A percentile compares a stretch with the other conserved stretches of the same genome.
Evolutionary conservation across 768 basidiomycete genomes (phyloP).

Genomic region (Lactifluus hygrophoroides): DNA sequence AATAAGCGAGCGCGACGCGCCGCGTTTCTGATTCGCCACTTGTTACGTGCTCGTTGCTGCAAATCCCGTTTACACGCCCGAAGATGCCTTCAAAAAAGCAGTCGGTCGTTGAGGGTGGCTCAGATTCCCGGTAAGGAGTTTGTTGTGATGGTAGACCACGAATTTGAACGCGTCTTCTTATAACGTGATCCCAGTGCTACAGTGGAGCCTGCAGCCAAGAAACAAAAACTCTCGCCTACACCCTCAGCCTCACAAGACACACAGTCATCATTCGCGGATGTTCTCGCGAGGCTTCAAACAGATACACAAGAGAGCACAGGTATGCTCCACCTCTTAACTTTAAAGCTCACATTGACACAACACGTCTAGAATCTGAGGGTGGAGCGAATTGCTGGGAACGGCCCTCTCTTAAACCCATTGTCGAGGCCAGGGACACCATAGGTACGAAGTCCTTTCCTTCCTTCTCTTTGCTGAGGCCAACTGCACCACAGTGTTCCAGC

Average conservation of each 20-base stretch:
- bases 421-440: conserved; percentile 57
- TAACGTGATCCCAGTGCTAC: conserved; percentile 3
- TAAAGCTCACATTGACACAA: neutral
- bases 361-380: conserved; percentile 54
- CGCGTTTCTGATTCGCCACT: neutral
- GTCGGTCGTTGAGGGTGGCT: neutral
- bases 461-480: neutral
- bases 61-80: neutral
- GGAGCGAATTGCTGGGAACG: conserved; percentile 71
- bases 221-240: conserved; percentile 26
- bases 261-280: conserved; percentile 33
- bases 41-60: neutral
- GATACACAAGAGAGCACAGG: conserved; percentile 23
- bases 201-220: conserved; percentile 27
- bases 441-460: conserved; percentile 35
- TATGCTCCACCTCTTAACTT: neutral
- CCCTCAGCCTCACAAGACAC: conserved; percentile 20
- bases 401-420: conserved; percentile 45
- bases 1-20: neutral
- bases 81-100: neutral
- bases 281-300: conserved; percentile 30
- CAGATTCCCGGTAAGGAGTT: neutral
- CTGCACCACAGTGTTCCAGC: conserved; percentile 70
- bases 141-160: neutral
- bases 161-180: neutral